These are phyloP conservation scores for Fusarium tricinctum DNA, from an alignment of 2,329 filamentous ascomycete genomes.

Conservation along the genomic window DNA sequence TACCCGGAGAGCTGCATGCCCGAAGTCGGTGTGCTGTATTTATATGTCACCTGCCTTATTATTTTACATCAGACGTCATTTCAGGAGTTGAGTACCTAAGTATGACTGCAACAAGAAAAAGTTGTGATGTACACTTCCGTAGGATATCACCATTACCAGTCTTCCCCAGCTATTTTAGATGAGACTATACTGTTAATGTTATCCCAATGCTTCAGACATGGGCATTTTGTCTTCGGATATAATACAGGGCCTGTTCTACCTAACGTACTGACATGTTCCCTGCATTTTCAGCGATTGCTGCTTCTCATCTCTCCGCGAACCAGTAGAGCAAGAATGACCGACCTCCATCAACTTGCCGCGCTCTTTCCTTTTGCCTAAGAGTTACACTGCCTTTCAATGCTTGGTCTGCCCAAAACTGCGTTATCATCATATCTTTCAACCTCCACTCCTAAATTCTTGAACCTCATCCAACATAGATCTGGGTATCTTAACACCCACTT, in stretches of 20 bases:
- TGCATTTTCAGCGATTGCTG: neutral
- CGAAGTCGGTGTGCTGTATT: neutral
- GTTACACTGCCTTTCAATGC: constrained; percentile 4
- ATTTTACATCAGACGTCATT: constrained; percentile 7
- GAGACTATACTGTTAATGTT: neutral
- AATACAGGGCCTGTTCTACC: neutral
- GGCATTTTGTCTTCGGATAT: neutral
- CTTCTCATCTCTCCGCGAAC: neutral
- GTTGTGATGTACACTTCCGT: neutral
- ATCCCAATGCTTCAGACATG: neutral
- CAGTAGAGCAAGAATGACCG: constrained; percentile 1
- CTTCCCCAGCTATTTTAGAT: neutral
- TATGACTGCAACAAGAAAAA: neutral
- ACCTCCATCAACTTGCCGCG: neutral
- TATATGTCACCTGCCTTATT: neutral
- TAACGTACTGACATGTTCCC: neutral
- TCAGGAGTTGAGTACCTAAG: no score
- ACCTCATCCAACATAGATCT: constrained; percentile 19
- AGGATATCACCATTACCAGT: neutral
- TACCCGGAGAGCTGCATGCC: no score
- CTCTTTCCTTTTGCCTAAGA: constrained; percentile 10
- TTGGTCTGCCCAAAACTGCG: neutral
- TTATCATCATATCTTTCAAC: constrained; percentile 10
- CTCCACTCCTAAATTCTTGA: constrained; percentile 23
- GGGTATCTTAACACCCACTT: constrained; percentile 4